phyloP scores from a whole-genome alignment of 2,329 filamentous ascomycete species.

The Xylariaceae sp. region DNA sequence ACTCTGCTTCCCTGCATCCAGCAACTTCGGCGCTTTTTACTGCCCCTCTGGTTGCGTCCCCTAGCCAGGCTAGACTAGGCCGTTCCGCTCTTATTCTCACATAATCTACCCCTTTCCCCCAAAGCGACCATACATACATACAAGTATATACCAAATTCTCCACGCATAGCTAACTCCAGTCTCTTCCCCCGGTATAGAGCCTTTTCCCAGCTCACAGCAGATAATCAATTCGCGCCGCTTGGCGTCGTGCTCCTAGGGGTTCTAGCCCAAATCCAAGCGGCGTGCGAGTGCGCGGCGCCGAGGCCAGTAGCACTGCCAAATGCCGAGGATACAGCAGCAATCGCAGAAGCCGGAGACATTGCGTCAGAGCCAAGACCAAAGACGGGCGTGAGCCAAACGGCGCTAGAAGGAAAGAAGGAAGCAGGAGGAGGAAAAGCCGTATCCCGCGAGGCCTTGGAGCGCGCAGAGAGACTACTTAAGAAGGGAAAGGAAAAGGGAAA shows the following conservation, averaged over 20 bases:
- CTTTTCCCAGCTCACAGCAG: conserved; percentile 74
- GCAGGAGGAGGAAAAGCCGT: conserved; percentile 25
- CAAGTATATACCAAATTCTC: neutral
- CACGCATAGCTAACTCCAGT: conserved; percentile 4
- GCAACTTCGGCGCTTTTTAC: too few species aligned
- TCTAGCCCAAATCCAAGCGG: conserved; percentile 63
- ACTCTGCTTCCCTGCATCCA: neutral
- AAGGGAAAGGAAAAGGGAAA: conserved; percentile 1
- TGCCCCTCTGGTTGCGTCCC: too few species aligned
- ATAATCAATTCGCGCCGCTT: conserved; percentile 74
- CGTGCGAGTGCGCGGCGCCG: conserved; percentile 47
- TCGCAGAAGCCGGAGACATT: neutral
- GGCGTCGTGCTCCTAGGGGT: conserved; percentile 72
- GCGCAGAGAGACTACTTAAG: conserved; percentile 1
- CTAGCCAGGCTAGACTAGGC: too few species aligned
- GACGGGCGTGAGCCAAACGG: neutral
- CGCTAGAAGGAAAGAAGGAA: neutral
- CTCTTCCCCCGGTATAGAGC: conserved; percentile 47
- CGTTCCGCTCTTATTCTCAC: too few species aligned
- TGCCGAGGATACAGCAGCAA: neutral
- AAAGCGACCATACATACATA: too few species aligned
- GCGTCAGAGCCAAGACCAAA: neutral
- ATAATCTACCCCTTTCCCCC: too few species aligned
- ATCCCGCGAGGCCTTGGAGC: conserved; percentile 38
- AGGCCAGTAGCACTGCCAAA: neutral